Evolutionary conservation across 345 rosid genomes (phyloP).

Genomic region (Hibiscus trionum): DNA sequence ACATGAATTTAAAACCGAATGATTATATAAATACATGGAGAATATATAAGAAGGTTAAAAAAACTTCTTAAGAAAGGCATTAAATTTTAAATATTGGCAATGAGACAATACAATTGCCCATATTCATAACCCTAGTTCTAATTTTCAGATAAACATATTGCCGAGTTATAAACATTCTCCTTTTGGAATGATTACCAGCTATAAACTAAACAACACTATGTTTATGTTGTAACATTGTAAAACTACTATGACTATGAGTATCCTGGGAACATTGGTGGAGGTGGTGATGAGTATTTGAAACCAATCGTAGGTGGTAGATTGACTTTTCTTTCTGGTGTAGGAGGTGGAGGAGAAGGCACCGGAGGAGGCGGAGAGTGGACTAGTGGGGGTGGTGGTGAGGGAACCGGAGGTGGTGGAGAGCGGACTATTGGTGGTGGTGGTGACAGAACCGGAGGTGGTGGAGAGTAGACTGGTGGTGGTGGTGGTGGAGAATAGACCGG

Average conservation of each 20-base stretch:
- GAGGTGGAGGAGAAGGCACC: not conserved
- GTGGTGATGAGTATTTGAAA: constrained; percentile 25
- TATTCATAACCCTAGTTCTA: not conserved
- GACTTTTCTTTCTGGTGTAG: constrained; percentile 10
- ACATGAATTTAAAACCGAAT: too few species aligned
- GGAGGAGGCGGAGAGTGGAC: not conserved
- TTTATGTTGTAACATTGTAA: not conserved
- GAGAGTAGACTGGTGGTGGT: not conserved
- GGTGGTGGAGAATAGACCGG: not conserved
- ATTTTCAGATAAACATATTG: not conserved
- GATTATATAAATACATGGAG: too few species aligned
- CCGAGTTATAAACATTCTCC: not conserved
- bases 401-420: constrained; percentile 5
- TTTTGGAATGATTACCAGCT: not conserved
- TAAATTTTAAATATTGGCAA: too few species aligned
- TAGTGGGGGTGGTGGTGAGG: constrained; percentile 4
- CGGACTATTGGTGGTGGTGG: constrained; percentile 1
- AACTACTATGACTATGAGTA: constrained; percentile 2
- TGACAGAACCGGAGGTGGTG: not conserved
- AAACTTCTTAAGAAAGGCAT: too few species aligned
- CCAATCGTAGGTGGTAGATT: constrained; percentile 14
- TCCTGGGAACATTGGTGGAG: constrained; percentile 17
- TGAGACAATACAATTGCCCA: not conserved
- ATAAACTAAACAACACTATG: not conserved
- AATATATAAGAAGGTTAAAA: too few species aligned